Evolutionary conservation across 2,329 filamentous ascomycete species (phyloP), one percentile per base, ranked within the genome.

Genomic region (Onygenales sp.): DNA sequence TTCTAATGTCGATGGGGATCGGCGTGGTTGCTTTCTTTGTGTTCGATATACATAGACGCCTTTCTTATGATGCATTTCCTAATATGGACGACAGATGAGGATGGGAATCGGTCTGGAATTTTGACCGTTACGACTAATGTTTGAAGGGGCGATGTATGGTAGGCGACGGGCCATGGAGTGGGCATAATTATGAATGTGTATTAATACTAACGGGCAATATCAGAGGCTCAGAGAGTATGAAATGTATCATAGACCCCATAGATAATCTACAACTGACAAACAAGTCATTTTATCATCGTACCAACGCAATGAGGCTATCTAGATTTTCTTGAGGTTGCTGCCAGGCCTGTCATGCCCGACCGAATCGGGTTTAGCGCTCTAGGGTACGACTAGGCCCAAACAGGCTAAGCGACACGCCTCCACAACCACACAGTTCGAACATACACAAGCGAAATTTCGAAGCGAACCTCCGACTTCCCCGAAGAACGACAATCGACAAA

Each of bases 351-450:
- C 17, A 17, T 17, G 17, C 17, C 17, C 17, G 36, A 6, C 47
- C 27, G 4, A 17, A 54, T 48, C 42, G 27, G 40, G 47, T 14
- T 45, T 53, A 52, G 48, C 13, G 44, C 27, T 7, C 67, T 70
- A 70, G 67, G 67, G 68, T 67, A 68, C 59, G 61, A 61, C 70
- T 71, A 71, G 55, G 58, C 68, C 67, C 53, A 56, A 68, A 71
- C 49, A 66, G 67, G 68, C 59, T 67, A 71, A 71, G 68, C 67
- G 68, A 70, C 60, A 65, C 66, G 55, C 54, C 59, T 55, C 68
- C 65, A 66, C 64, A 66, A 40, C 64, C 62, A 61, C 59, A 63
- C 57, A 61, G 58, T 59, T 59, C 59, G 48, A 49, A 51, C 17
- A 54, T 52, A 52, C 51, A 53, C 52, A 51, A 42, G 44, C 54